Evolutionary conservation across 2,329 filamentous ascomycete genomes (phyloP), one percentile per base, ranked within the genome.

Genomic region (Scytalidium sp.): DNA sequence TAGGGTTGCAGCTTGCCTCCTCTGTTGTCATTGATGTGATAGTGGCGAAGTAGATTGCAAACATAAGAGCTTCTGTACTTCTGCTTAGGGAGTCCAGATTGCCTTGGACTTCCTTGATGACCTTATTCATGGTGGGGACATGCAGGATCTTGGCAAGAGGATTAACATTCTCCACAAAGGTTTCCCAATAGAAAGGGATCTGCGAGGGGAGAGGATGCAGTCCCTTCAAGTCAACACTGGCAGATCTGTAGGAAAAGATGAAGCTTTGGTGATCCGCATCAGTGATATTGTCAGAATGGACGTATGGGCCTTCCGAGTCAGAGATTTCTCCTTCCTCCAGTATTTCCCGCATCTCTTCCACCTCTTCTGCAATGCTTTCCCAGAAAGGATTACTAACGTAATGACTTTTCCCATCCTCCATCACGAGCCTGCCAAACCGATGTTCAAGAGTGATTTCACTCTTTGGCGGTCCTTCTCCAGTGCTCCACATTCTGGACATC

Each of bases 301-400:
- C 19, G 41, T 59, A 45, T 7, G 63, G 63, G 2, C 47, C 29
- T 45, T 61, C 58, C 20, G 43, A 27, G 23, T 61, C 62, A 1
- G 60, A 62, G 21, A 61, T 56, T 4, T 55, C 56, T 3, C 58
- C 55, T 5, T 64, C 61, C 8, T 64, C 50, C 2, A 65, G 50
- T 36, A 65, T 57, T n/a, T 62, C 59, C 5, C 57, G 48, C n/a
- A 66, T 62, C 43, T 65, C 63, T 8, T 60, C 56, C 10, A 66
- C 59, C 75, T 91, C 87, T 47, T 90, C 87, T 52, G 84, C 88
- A 46, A 92, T 74, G 54, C 81, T 88, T 19, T 85, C 57, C 86
- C 86, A 90, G 60, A 91, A 89, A 6, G 81, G 85, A 64, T 83
- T 88, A 69, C 85, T 89, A 57, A 92, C 81, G 63, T 91, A 92